Base-by-base conservation (phyloP, 2,329 filamentous ascomycete genomes). In the Colletotrichum abscissum region DNA sequence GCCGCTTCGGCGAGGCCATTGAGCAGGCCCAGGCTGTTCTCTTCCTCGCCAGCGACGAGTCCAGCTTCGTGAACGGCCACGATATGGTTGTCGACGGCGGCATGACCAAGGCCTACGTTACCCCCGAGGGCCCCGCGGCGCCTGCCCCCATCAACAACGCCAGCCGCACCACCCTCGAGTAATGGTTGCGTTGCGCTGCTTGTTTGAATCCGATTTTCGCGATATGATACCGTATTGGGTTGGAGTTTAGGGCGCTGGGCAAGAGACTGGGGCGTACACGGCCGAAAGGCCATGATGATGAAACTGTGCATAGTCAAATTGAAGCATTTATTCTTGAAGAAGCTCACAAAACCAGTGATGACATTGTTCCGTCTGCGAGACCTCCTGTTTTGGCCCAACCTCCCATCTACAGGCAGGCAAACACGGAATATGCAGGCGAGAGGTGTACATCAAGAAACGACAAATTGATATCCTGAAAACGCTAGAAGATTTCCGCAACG, bases 81-180 rank as follows among this genome's bases (percentile, higher is more conserved):
- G 97, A 98, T 81, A 97, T 98, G 85, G 93, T 97, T 5, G 95
- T 98, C 30, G 97, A 99, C 79, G 97, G 97, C 72, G 96, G 96
- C 73, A 94, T 99, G 94, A 96, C 92, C 79, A 98, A 94, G 88
- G 94, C 95, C 57, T 98, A 98, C 82, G 91, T 93, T 33, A 93
- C 91, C 1, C 85, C 91, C 2, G 90, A 92, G 82, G 91, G 91
- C 4, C 85, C 88, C 16, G 80, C 90, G 9, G 77, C 85, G 0
- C 77, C 84, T 12, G 87, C 88, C 5, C 92, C 92, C 4, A 80
- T 83, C 74, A 93, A 92, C 83, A 91, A 92, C 77, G 89, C 89
- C n/a, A 73, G 68, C 59, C 68, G 57, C 46, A 57, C 62, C 38
- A 74, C 35, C 49, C 67, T 74, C 38, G 46, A 74, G 30, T 74